phyloP scores from a whole-genome alignment of 2,329 filamentous ascomycete genomes.

The Elsinoe arachidis region DNA sequence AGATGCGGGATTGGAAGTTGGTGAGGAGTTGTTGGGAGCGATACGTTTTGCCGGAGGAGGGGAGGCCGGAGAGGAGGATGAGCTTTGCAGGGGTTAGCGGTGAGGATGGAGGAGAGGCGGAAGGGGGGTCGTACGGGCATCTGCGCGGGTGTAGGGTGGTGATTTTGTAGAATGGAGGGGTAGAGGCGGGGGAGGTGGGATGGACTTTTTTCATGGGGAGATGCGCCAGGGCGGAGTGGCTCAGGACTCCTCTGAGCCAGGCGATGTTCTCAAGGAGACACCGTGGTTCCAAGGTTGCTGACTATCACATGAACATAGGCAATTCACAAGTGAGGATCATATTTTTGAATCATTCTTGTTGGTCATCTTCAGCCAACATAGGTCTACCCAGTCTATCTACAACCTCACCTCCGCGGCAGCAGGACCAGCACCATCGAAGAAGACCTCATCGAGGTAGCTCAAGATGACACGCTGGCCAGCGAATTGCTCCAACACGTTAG shows the following conservation, averaged over 20 bases:
- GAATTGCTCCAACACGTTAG: conserved; percentile 33
- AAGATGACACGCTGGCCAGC: conserved; percentile 29
- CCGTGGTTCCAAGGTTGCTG: too few relatives aligned
- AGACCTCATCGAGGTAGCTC: conserved; percentile 8
- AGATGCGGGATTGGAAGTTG: conserved; percentile 54
- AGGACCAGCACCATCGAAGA: conserved; percentile 5
- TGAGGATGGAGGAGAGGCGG: neutral
- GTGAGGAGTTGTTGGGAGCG: conserved; percentile 55
- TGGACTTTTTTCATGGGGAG: neutral
- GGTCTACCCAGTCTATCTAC: neutral
- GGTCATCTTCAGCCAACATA: too few relatives aligned
- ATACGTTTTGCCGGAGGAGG: conserved; percentile 54
- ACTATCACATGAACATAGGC: neutral
- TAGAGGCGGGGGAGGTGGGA: neutral
- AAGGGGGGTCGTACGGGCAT: neutral
- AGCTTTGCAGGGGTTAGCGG: conserved; percentile 39
- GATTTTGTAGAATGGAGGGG: neutral
- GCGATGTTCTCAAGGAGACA: neutral
- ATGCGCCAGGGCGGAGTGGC: neutral
- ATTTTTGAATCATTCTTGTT: too few relatives aligned
- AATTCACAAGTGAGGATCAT: neutral
- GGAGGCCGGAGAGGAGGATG: conserved; percentile 54
- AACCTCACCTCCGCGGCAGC: conserved; percentile 1
- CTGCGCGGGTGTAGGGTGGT: neutral
- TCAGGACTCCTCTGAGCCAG: neutral